Base-by-base conservation (phyloP, 2,329 filamentous ascomycete species). In the Sporothrix sp. region DNA sequence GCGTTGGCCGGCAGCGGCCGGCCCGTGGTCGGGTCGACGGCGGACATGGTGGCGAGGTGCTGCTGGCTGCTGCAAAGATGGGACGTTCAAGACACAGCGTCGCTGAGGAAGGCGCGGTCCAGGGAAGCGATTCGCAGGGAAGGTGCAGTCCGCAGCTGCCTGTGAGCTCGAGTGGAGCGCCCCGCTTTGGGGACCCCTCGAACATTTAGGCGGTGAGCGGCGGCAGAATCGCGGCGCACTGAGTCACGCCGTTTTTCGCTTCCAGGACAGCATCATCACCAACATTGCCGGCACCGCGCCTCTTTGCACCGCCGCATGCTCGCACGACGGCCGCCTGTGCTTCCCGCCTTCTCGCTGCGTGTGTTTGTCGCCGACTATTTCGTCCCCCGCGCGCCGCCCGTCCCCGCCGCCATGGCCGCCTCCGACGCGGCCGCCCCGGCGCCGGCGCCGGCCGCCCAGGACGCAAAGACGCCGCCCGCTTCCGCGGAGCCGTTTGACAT, bases 21-120 rank as follows among this genome's bases (percentile, higher is more conserved):
- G 59, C 83, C 82, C 20, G 85, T 91, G 51, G 81, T 74, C 48
- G 85, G 85, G 67, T 93, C 85, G 63, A 80, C 71, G 50, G 74
- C 68, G 60, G 81, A 74, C 82, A 85, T 85, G 50, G 20, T 6
- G 37, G 8, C n/a, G n/a, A n/a, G n/a, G n/a, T n/a, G n/a, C n/a
- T n/a, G n/a, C n/a, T n/a, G n/a, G n/a, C n/a, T n/a, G n/a, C n/a
- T n/a, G n/a, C n/a, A n/a, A n/a, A n/a, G n/a, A n/a, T 6, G 10
- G 18, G 32, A 25, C 1, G 20, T 2, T n/a, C n/a, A n/a, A n/a
- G n/a, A n/a, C n/a, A n/a, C n/a, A 6, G 13, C 23, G 28, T 10
- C 4, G 28, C 14, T 11, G 18, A 11, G 2, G 16, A 30, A 20
- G 8, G 28, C 13, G 39, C 25, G 25, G 25, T 30, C 25, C n/a